phyloP scores from a whole-genome alignment of 352 stramenopile species.

The Phytopythium montanum region DNA sequence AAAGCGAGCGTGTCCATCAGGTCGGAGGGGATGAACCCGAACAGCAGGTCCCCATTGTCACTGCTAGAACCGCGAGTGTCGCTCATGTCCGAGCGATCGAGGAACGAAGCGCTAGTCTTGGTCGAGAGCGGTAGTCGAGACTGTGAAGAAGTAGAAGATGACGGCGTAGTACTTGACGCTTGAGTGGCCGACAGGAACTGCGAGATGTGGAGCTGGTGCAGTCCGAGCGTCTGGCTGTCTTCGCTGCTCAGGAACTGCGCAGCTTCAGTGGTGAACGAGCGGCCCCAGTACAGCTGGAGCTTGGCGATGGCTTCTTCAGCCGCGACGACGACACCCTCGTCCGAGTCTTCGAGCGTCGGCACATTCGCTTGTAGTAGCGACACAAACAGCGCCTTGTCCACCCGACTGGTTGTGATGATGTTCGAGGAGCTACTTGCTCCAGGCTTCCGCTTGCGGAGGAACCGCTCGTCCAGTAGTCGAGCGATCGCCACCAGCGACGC shows the following conservation, averaged over 20 bases:
- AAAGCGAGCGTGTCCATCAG: slow-evolving; percentile 30
- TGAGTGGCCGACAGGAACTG: slow-evolving; percentile 33
- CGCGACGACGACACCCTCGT: slow-evolving; percentile 56
- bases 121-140: neutral
- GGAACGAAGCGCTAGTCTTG: neutral
- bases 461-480: slow-evolving; percentile 54
- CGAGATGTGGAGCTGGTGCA: slow-evolving; percentile 45
- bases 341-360: slow-evolving; percentile 49
- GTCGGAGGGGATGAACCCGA: slow-evolving; percentile 42
- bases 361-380: slow-evolving; percentile 56
- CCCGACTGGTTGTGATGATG: slow-evolving; percentile 21
- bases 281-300: slow-evolving; percentile 53
- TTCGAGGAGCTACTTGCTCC: neutral
- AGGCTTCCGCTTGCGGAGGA: slow-evolving; percentile 14
- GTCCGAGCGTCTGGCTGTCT: slow-evolving; percentile 46
- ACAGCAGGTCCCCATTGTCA: slow-evolving; percentile 18
- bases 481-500: slow-evolving; percentile 42
- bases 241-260: slow-evolving; percentile 61
- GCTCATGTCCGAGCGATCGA: neutral
- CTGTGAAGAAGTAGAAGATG: neutral
- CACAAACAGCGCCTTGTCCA: slow-evolving; percentile 52
- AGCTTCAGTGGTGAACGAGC: slow-evolving; percentile 29
- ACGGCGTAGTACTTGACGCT: neutral
- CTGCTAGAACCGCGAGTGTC: neutral
- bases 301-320: slow-evolving; percentile 64